Conservation (phyloP, 1,284 basidiomycete genomes). For the Entoloma clypeatum region DNA sequence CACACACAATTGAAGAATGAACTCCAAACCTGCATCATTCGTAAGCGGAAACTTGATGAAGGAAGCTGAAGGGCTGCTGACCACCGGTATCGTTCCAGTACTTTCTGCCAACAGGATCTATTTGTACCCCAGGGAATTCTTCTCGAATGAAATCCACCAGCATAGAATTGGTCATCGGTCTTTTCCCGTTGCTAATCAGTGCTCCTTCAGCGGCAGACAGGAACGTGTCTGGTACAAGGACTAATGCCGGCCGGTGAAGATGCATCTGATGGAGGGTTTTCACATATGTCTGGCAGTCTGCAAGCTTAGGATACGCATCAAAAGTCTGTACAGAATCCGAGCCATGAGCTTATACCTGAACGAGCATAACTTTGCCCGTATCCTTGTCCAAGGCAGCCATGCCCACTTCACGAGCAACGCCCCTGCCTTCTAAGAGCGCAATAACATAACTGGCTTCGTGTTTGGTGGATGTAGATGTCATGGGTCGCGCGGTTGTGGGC, state of each 20-base stretch:
- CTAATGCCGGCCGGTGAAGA: constrained; percentile 63
- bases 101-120: constrained; percentile 68
- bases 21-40: constrained; percentile 64
- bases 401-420: constrained; percentile 77
- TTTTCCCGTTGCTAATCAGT: constrained; percentile 42
- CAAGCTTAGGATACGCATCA: constrained; percentile 47
- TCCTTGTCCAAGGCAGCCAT: constrained; percentile 81
- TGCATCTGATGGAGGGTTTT: constrained; percentile 86
- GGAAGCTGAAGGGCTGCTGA: constrained; percentile 27
- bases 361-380: constrained; percentile 69
- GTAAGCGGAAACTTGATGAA: neutral
- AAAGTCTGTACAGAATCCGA: constrained; percentile 6
- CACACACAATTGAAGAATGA: constrained; percentile 71
- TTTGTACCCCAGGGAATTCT: constrained; percentile 63
- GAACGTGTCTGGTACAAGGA: constrained; percentile 81
- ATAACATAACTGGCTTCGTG: constrained; percentile 60
- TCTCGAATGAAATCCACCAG: constrained; percentile 73
- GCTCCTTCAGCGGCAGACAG: constrained; percentile 50
- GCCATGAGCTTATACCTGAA: constrained; percentile 50
- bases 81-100: constrained; percentile 82
- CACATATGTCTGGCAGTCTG: constrained; percentile 81
- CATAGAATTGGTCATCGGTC: constrained; percentile 47
- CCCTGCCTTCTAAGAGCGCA: constrained; percentile 70
- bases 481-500: constrained; percentile 52
- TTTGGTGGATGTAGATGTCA: constrained; percentile 55